Conservation (phyloP, 140 eudicot genomes). For the Stevia rebaudiana region DNA sequence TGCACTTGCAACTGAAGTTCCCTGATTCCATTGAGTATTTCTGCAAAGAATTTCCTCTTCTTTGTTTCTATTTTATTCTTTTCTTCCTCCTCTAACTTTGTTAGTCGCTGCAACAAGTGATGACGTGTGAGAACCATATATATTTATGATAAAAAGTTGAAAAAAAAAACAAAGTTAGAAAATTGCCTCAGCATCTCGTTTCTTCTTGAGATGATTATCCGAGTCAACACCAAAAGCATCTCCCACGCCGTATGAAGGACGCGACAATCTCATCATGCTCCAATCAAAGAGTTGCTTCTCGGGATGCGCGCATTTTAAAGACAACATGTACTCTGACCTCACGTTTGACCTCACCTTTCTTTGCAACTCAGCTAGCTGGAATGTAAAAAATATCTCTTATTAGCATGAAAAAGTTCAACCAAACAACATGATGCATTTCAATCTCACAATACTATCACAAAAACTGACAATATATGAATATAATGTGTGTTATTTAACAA, state of each 20-base stretch:
- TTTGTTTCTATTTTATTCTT: conserved; percentile 67
- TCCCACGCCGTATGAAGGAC: conserved; percentile 81
- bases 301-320: conserved; percentile 69
- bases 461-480: not conserved
- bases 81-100: conserved; percentile 84
- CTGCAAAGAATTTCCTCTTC: conserved; percentile 86
- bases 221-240: conserved; percentile 74
- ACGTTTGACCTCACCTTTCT: conserved; percentile 82
- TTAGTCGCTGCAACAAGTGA: conserved; percentile 55
- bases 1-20: conserved; percentile 88
- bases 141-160: too few relatives aligned
- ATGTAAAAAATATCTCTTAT: conserved; percentile 11
- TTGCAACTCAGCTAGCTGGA: conserved; percentile 90
- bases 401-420: not conserved
- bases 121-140: conserved; percentile 10
- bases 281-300: conserved; percentile 88
- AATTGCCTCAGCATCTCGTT: conserved; percentile 86
- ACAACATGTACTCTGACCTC: conserved; percentile 83
- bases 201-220: conserved; percentile 79
- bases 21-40: conserved; percentile 77
- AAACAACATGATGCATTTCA: not conserved
- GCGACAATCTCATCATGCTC: conserved; percentile 79
- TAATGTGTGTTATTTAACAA: not conserved
- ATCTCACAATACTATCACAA: not conserved
- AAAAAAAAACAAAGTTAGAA: not conserved